Base-by-base conservation (phyloP, 352 stramenopile species). In the Globisporangium acanthophoron region DNA sequence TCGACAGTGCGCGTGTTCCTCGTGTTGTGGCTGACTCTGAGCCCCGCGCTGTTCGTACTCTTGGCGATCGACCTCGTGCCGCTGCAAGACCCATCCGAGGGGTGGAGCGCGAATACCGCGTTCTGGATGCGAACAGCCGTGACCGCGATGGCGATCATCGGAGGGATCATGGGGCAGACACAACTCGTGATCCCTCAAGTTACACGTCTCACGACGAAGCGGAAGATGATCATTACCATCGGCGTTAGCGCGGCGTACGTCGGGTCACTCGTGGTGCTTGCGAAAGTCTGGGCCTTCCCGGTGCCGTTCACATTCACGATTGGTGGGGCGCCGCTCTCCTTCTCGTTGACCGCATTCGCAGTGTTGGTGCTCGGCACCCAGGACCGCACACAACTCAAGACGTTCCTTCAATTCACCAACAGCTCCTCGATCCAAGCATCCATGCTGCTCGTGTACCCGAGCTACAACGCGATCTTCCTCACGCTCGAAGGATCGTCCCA, bases 391-490 rank as follows among this genome's bases (percentile, higher is more conserved):
- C 12, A 20, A 8, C 29, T 52, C 18, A 18, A 41, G 20, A 29
- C 29, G 29, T 9, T 59, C 29, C 5, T 43, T 45, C 31, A 3
- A 27, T 2, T 54, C 33, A 20, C n/a, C 15, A 16, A 44, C 21
- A 20, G 11, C 35, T 1, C 53, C 16, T 6, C 3, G 6, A 8
- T 53, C 2, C 54, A 59, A 21, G 11, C 20, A 21, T 18, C 31
- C 13, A 47, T 47, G 31, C 0, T 43, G 31, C 20, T 52, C 8
- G 31, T 54, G 5, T 54, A 59, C 6, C 31, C 44, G 3, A 3
- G 21, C 1, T 54, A 54, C 54, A 53, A 47, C 44, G n/a, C 33
- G 12, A 12, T 33, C 13, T 59, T 59, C 20, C 33, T 59, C 12
- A 39, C 27, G n/a, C 44, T 59, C 12, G 9, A 37, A 0, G 20